Conservation (phyloP, 352 stramenopile genomes). For the Nothophytophthora sp. region DNA sequence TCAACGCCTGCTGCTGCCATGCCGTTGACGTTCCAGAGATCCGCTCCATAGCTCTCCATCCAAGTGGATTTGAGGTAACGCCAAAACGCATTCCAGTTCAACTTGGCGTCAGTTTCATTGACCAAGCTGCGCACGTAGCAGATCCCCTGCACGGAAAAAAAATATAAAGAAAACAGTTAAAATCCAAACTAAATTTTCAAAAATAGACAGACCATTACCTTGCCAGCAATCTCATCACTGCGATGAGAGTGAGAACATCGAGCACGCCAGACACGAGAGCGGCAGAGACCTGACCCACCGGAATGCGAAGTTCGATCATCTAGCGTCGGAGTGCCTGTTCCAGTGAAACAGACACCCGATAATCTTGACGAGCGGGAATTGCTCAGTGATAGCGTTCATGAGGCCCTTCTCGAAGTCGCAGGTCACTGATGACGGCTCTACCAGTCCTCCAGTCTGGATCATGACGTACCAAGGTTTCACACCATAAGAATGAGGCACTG, state of each 20-base stretch:
- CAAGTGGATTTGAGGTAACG: constrained; percentile 3
- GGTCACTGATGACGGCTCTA: constrained; percentile 1
- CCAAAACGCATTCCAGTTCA: constrained; percentile 9
- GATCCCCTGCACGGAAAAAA: too few species aligned
- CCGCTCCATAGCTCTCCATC: background rate
- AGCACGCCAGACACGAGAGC: constrained; percentile 2
- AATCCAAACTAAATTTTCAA: too few species aligned
- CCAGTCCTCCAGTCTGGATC: constrained; percentile 6
- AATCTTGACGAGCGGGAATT: constrained; percentile 8
- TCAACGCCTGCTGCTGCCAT: background rate
- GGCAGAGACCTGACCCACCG: background rate
- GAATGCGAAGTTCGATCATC: constrained; percentile 7
- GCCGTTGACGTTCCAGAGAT: constrained; percentile 6
- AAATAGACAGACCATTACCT: too few species aligned
- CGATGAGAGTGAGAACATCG: constrained; percentile 9
- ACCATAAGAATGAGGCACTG: constrained; percentile 9
- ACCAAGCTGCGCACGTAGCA: background rate
- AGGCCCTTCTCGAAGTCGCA: constrained; percentile 13
- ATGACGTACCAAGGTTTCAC: background rate
- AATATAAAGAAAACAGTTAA: too few species aligned
- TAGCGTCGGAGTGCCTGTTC: constrained; percentile 16
- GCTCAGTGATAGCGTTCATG: constrained; percentile 10
- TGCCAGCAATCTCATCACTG: constrained; percentile 22
- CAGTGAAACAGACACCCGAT: constrained; percentile 13
- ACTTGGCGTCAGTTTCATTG: background rate